These are phyloP conservation scores for Aspergillus brunneoviolaceus DNA, from an alignment of 2,329 filamentous ascomycete species.

Conservation along the genomic window DNA sequence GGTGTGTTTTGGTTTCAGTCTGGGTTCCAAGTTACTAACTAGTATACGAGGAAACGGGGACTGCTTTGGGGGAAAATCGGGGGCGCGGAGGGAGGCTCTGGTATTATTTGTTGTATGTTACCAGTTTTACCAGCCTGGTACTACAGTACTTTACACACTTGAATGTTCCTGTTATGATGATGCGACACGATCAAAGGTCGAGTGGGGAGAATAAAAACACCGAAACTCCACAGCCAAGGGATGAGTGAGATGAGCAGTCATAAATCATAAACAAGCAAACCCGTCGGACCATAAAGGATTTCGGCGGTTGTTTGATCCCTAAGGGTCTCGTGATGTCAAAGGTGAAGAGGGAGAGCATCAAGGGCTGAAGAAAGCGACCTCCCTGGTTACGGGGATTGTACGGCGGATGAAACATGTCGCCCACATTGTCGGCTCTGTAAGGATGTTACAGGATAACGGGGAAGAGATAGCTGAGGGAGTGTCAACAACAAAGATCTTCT, in stretches of 20 bases:
- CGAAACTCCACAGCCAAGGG: conserved; percentile 11
- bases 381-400: background rate
- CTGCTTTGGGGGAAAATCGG: background rate
- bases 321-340: conserved; percentile 17
- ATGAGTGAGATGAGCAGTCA: conserved; percentile 17
- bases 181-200: conserved; percentile 15
- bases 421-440: no score
- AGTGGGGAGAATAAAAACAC: conserved; percentile 15
- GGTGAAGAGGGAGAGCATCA: background rate
- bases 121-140: background rate
- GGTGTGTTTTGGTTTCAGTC: background rate
- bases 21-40: background rate
- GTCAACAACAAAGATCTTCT: background rate
- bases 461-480: background rate
- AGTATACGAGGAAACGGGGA: background rate
- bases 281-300: conserved; percentile 10
- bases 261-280: conserved; percentile 16
- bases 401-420: background rate
- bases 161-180: conserved; percentile 12
- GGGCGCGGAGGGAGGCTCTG: conserved; percentile 2
- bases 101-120: background rate
- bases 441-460: background rate
- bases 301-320: conserved; percentile 15
- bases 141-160: background rate
- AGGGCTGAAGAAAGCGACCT: background rate